Conservation (phyloP, 441 rosid genomes). For the Kokia cookei region DNA sequence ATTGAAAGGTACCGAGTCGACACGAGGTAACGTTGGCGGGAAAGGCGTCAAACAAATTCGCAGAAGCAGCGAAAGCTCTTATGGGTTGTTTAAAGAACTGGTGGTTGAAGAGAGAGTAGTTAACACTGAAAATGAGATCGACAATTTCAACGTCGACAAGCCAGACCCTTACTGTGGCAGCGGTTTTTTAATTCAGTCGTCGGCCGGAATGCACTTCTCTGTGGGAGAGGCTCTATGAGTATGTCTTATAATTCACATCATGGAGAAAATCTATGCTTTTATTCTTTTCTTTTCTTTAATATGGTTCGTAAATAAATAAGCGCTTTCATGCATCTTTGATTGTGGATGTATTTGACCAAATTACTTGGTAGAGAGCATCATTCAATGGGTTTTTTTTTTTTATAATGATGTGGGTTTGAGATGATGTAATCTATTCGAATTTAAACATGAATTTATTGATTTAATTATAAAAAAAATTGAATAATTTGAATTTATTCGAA, state of each 20-base stretch:
- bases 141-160: slow-evolving; percentile 25
- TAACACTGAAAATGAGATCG: slow-evolving; percentile 4
- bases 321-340: neutral
- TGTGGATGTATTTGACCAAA: neutral
- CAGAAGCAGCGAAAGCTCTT: slow-evolving; percentile 22
- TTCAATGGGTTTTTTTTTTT: neutral
- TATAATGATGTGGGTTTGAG: neutral
- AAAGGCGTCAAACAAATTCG: slow-evolving; percentile 59
- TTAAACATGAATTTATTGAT: no score
- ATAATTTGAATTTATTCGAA: no score
- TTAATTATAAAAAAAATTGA: no score
- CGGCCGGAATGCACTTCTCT: slow-evolving; percentile 33
- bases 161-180: slow-evolving; percentile 43
- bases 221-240: slow-evolving; percentile 52
- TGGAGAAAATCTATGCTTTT: neutral
- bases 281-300: no score
- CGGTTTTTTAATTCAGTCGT: slow-evolving; percentile 35
- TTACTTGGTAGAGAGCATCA: neutral
- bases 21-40: slow-evolving; percentile 29
- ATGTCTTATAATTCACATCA: neutral
- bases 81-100: slow-evolving; percentile 13
- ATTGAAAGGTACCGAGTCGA: slow-evolving; percentile 51
- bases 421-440: no score
- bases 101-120: slow-evolving; percentile 5
- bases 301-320: slow-evolving; percentile 35